Evolutionary conservation across 2,329 filamentous ascomycete species (phyloP).

Genomic region (Drechslerella stenobrocha): DNA sequence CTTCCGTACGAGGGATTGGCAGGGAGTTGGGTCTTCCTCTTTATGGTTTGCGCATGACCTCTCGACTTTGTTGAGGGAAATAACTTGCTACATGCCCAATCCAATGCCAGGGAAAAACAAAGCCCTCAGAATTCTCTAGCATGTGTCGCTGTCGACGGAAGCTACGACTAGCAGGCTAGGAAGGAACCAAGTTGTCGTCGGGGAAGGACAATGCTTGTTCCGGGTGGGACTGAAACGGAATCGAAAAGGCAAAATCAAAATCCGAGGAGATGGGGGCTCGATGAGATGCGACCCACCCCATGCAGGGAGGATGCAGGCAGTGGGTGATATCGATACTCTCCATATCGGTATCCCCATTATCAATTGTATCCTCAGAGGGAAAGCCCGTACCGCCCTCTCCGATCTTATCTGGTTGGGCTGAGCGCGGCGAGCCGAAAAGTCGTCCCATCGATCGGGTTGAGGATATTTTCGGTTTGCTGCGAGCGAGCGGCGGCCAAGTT

Average conservation of each 20-base stretch:
- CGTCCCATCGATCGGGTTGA: conserved; percentile 1
- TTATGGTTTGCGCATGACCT: conserved; percentile 40
- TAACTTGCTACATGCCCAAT: conserved; percentile 15
- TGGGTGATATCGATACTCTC: conserved; percentile 18
- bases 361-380: not conserved
- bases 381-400: not conserved
- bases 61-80: conserved; percentile 35
- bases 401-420: not conserved
- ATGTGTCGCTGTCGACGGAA: conserved; percentile 30
- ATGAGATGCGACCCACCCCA: conserved; percentile 26
- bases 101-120: conserved; percentile 7
- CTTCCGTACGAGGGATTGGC: not conserved
- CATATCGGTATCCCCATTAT: conserved; percentile 12
- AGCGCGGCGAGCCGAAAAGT: not conserved
- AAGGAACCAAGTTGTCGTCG: conserved; percentile 38
- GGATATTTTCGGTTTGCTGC: conserved; percentile 21
- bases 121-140: not conserved
- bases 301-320: conserved; percentile 13
- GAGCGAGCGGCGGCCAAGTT: conserved; percentile 6
- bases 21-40: conserved; percentile 15
- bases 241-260: conserved; percentile 6
- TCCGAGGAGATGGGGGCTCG: conserved; percentile 9
- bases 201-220: conserved; percentile 43
- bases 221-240: conserved; percentile 24
- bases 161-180: conserved; percentile 4